Conservation (phyloP, 1,284 basidiomycete species). For the Xerocomus nothofagi region DNA sequence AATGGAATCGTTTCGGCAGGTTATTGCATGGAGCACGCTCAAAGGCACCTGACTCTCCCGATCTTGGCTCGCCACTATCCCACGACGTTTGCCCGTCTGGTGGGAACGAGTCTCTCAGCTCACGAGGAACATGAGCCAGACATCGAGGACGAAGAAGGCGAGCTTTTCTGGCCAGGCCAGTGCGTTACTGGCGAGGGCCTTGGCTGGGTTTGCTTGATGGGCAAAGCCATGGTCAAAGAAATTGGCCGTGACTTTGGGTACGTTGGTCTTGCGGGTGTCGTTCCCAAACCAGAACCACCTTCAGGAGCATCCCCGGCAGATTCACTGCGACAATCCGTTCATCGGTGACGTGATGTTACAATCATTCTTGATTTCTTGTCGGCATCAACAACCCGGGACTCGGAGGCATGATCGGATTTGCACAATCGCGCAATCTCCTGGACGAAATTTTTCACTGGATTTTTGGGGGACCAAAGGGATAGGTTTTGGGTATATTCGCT, state of each 20-base stretch:
- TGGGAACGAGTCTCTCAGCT: constrained; percentile 57
- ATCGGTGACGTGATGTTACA: constrained; percentile 26
- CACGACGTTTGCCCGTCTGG: constrained; percentile 67
- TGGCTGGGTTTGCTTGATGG: constrained; percentile 78
- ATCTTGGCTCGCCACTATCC: constrained; percentile 68
- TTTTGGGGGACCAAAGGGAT: constrained; percentile 13
- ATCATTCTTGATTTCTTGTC: constrained; percentile 34
- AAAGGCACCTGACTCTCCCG: constrained; percentile 58
- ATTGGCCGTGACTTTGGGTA: constrained; percentile 73
- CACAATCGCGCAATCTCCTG: constrained; percentile 27
- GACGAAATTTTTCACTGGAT: constrained; percentile 31
- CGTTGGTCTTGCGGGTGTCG: constrained; percentile 61
- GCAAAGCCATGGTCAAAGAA: constrained; percentile 78
- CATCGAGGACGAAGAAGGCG: constrained; percentile 77
- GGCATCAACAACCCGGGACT: constrained; percentile 28
- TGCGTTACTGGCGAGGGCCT: constrained; percentile 68
- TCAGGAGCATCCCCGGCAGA: constrained; percentile 33
- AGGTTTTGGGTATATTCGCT: constrained; percentile 23
- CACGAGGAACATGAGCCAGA: constrained; percentile 75
- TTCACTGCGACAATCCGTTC: constrained; percentile 34
- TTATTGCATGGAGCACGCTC: constrained; percentile 49
- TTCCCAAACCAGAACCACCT: constrained; percentile 54
- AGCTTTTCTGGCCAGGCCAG: constrained; percentile 76
- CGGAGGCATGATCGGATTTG: constrained; percentile 33
- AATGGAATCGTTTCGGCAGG: constrained; percentile 44